Evolutionary conservation across 495 filamentous ascomycete genomes (phyloP), one percentile per base, ranked within the genome.

Genomic region (Acidiella bohemica): DNA sequence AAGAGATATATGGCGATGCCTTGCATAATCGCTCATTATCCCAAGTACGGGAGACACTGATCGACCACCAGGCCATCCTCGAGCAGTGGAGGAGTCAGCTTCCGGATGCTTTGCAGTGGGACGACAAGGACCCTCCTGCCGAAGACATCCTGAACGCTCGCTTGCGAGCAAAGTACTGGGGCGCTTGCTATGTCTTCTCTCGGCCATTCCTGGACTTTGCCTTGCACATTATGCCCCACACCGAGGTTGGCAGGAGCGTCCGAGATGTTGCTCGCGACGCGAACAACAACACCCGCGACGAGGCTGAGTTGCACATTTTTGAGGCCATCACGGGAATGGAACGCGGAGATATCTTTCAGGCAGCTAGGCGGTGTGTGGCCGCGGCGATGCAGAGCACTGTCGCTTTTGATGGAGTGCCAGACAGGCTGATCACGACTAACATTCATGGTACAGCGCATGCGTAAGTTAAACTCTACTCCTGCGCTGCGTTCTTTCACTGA

Each of bases 381-480:
- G 81, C 83, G 8, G 76, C 90, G 4, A 74, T 90, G 11, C 60
- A 73, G 48, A 94, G 86, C 56, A 95, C 88, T 1, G 67, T 70
- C 41, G 83, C 85, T 1, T 93, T 96, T 53, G 82, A 94, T 61
- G 58, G 60, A 11, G 52, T 50, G 17, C 25, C 63, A 17, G 68
- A 73, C 38, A n/a, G n/a, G 7, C 76, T 80, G 17, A 77, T 94
- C 22, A 75, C 94, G 32, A 96, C 88, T 7, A 95, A 94, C 53
- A 82, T 94, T 17, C 92, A 92, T 58, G 87, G 88, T 17, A 96
- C 88, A 10, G 80, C 86, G 47, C 88, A 94, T 69, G 88, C 88
- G 86, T 95, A 84, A 75, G 84, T 73, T 28, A n/a, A n/a, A n/a
- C n/a, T n/a, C n/a, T n/a, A n/a, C n/a, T 21, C 6, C n/a, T 24